Percentiles rank a stretch among this genome's conserved stretches.
These are phyloP conservation scores for Blastobotrys chiropterorum DNA, from an alignment of 805 yeast species.

Conservation along the genomic window DNA sequence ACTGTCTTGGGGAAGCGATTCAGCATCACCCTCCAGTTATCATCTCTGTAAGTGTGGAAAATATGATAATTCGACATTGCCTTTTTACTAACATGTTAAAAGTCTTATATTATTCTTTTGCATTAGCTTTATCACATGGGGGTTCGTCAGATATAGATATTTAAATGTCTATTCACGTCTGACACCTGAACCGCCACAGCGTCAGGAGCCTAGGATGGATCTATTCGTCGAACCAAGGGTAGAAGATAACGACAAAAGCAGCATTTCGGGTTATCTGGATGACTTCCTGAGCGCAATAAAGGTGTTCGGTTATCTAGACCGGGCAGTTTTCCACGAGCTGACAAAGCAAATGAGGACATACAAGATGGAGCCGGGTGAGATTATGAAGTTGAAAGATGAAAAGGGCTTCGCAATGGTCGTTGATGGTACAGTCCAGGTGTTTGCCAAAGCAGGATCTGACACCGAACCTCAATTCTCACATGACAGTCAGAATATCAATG, in stretches of 20 bases:
- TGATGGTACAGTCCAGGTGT: conserved; percentile 83
- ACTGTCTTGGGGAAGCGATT: conserved; percentile 39
- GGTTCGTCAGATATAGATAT: conserved; percentile 55
- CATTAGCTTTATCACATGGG: conserved; percentile 33
- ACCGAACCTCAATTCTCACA: not conserved
- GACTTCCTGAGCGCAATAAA: conserved; percentile 87
- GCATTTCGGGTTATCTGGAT: conserved; percentile 66
- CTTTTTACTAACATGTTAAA: conserved; percentile 2
- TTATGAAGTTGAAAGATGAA: conserved; percentile 62
- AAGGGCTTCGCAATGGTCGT: conserved; percentile 88
- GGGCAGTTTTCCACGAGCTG: conserved; percentile 85
- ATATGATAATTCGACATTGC: conserved; percentile 10
- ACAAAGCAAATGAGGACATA: conserved; percentile 90
- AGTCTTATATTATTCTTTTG: conserved; percentile 5
- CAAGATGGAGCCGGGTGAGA: conserved; percentile 69
- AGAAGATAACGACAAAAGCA: conserved; percentile 36
- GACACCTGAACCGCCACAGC: conserved; percentile 40
- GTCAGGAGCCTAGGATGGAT: conserved; percentile 42
- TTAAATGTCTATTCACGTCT: conserved; percentile 57
- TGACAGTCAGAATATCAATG: conserved; percentile 32
- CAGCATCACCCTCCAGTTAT: conserved; percentile 47
- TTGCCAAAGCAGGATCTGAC: conserved; percentile 40
- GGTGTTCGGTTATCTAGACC: conserved; percentile 87
- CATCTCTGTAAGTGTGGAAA: conserved; percentile 38
- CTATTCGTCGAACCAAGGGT: conserved; percentile 36